These are phyloP conservation scores for Globisporangium middletonii DNA, from an alignment of 352 stramenopile species.

Conservation along the genomic window DNA sequence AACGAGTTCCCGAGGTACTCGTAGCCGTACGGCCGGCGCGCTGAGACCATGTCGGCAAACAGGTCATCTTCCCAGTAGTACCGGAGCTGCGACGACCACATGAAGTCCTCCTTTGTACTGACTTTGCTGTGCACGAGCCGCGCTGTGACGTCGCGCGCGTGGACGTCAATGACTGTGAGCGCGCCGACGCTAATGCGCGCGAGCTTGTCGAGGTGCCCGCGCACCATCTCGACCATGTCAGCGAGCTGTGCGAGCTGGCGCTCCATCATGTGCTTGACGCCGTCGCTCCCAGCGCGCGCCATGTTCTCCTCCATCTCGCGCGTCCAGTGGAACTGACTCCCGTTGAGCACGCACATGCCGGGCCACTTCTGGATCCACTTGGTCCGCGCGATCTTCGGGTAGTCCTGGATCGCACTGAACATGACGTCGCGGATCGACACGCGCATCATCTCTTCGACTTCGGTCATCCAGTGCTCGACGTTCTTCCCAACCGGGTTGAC, in stretches of 20 bases:
- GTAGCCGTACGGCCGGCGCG: constrained; percentile 89
- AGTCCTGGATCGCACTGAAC: constrained; percentile 89
- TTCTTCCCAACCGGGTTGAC: constrained; percentile 93
- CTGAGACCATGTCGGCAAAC: constrained; percentile 90
- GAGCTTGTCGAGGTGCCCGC: constrained; percentile 84
- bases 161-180: constrained; percentile 93
- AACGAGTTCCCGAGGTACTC: constrained; percentile 95
- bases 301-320: constrained; percentile 91
- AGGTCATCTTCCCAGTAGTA: constrained; percentile 92
- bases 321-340: constrained; percentile 94
- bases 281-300: constrained; percentile 64
- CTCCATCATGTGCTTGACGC: constrained; percentile 90
- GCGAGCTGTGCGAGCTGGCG: constrained; percentile 87
- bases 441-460: constrained; percentile 92
- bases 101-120: constrained; percentile 88
- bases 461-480: constrained; percentile 95
- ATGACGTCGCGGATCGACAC: constrained; percentile 89
- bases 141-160: constrained; percentile 91
- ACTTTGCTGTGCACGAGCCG: constrained; percentile 83
- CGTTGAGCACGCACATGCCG: constrained; percentile 93
- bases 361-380: constrained; percentile 96
- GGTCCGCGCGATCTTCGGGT: constrained; percentile 82
- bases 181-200: constrained; percentile 90
- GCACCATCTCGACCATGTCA: constrained; percentile 94
- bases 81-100: constrained; percentile 92